These are phyloP conservation scores for Ceratocystis alfenasii DNA, from an alignment of 2,329 filamentous ascomycete species.

Conservation along the genomic window DNA sequence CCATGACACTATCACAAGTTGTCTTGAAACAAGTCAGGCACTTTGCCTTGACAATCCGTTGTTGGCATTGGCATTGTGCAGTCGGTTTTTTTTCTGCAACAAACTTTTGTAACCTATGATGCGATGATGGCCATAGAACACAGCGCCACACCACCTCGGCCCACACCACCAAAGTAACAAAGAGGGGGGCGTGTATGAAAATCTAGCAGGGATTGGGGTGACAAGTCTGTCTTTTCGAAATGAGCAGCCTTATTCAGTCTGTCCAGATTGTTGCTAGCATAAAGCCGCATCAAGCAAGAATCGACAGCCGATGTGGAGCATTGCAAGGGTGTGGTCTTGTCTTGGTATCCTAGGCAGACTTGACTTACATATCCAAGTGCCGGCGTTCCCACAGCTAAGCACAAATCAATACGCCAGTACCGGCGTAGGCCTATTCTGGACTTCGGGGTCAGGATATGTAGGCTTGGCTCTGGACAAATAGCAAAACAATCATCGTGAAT, in stretches of 20 bases:
- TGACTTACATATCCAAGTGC: slow-evolving; percentile 4
- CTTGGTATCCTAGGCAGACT: slow-evolving; percentile 4
- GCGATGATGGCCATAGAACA: background rate
- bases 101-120: background rate
- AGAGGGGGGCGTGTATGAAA: background rate
- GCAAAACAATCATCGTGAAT: background rate
- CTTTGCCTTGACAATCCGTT: too few relatives aligned
- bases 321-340: slow-evolving; percentile 1
- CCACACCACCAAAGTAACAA: background rate
- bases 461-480: background rate
- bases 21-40: too few relatives aligned
- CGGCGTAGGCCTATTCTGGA: too few relatives aligned
- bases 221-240: background rate
- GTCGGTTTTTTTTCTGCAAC: too few relatives aligned
- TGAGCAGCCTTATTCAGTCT: background rate
- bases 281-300: slow-evolving; percentile 11
- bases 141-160: background rate
- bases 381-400: background rate
- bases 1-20: too few relatives aligned
- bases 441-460: background rate
- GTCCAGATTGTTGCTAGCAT: background rate
- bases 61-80: too few relatives aligned
- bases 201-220: background rate
- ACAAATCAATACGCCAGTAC: background rate
- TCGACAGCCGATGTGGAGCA: background rate